These are phyloP conservation scores for Aspergillus uvarum DNA, from an alignment of 2,329 filamentous ascomycete species.

Conservation along the genomic window DNA sequence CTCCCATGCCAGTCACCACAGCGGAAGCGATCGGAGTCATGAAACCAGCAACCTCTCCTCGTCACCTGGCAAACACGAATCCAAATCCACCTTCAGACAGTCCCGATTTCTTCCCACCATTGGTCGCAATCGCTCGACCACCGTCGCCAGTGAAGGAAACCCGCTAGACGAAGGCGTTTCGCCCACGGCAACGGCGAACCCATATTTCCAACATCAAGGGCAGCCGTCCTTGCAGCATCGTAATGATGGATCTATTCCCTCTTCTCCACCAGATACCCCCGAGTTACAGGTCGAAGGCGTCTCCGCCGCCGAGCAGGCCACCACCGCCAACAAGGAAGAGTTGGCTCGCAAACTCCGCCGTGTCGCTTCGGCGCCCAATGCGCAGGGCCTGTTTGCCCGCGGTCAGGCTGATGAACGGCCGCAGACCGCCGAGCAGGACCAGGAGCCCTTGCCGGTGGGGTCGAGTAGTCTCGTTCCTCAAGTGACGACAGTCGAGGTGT, in stretches of 20 bases:
- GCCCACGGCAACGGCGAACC: conserved; percentile 91
- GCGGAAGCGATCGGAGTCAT: conserved; percentile 28
- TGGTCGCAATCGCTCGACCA: conserved; percentile 82
- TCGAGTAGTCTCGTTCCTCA: conserved; percentile 53
- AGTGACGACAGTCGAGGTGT: conserved; percentile 55
- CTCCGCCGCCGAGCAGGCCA: conserved; percentile 65
- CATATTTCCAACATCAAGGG: conserved; percentile 96
- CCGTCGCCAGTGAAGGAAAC: conserved; percentile 90
- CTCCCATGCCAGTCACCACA: conserved; percentile 35
- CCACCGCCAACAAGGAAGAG: conserved; percentile 85
- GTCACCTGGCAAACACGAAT: conserved; percentile 56
- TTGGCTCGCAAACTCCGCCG: conserved; percentile 86
- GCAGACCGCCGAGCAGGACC: conserved; percentile 80
- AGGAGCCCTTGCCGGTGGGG: conserved; percentile 69
- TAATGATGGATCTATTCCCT: conserved; percentile 89
- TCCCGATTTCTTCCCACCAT: conserved; percentile 87
- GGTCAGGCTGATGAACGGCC: conserved; percentile 66
- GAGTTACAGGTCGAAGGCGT: conserved; percentile 70
- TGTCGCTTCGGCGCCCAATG: conserved; percentile 95
- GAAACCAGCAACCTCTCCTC: conserved; percentile 41
- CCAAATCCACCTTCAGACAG: conserved; percentile 72
- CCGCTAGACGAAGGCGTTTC: conserved; percentile 83
- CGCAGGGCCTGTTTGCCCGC: conserved; percentile 80
- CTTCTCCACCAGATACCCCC: conserved; percentile 88
- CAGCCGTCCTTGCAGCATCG: conserved; percentile 90